Evolutionary conservation across 495 filamentous ascomycete species (phyloP).

Genomic region (Aspergillus haitiensis): DNA sequence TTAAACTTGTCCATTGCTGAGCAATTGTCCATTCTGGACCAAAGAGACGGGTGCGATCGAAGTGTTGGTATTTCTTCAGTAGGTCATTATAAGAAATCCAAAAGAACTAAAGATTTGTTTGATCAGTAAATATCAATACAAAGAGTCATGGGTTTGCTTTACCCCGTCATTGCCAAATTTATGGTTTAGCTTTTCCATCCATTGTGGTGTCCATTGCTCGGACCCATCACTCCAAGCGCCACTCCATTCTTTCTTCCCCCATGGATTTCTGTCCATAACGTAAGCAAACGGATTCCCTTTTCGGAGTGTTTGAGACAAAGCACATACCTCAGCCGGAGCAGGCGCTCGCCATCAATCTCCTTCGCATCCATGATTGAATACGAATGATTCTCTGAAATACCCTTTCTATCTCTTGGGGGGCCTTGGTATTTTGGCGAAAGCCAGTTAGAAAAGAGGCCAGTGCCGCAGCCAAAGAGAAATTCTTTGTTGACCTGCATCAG

Average conservation of each 20-base stretch:
- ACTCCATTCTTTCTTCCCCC: conserved; percentile 82
- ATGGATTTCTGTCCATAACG: conserved; percentile 64
- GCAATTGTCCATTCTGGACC: conserved; percentile 78
- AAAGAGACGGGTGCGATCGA: conserved; percentile 88
- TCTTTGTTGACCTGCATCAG: conserved; percentile 81
- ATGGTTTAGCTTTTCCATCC: conserved; percentile 76
- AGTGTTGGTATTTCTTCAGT: conserved; percentile 75
- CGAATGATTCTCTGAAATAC: conserved; percentile 79
- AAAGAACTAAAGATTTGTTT: conserved; percentile 46
- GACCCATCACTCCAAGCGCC: conserved; percentile 86
- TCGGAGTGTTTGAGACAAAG: too few species aligned
- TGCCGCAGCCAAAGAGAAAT: conserved; percentile 84
- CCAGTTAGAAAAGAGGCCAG: conserved; percentile 62
- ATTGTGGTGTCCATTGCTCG: conserved; percentile 88
- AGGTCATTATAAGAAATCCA: conserved; percentile 80
- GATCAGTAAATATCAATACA: not conserved
- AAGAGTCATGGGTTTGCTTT: conserved; percentile 11
- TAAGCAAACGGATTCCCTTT: too few species aligned
- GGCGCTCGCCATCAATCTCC: conserved; percentile 70
- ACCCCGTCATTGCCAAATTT: conserved; percentile 86
- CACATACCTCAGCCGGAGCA: conserved; percentile 66
- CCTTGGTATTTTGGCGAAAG: conserved; percentile 42
- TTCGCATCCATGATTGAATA: conserved; percentile 85
- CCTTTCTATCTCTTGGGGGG: conserved; percentile 57
- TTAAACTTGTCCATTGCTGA: conserved; percentile 80